phyloP scores from a whole-genome alignment of 495 filamentous ascomycete species.

The Xylaria telfairii region DNA sequence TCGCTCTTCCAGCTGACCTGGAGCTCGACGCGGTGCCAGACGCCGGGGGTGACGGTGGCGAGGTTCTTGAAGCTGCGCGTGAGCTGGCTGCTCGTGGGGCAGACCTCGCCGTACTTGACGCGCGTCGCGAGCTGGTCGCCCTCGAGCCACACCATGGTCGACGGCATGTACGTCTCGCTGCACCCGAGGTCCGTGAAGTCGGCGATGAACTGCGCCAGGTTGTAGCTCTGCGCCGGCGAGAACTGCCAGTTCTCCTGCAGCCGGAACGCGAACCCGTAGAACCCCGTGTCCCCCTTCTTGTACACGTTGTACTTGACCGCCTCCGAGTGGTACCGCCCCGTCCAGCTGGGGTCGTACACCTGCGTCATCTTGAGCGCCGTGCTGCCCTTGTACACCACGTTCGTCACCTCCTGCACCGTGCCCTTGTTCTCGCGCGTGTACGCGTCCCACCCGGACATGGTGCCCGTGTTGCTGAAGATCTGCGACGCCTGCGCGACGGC shows the following conservation, averaged over 20 bases:
- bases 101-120: slow-evolving; percentile 54
- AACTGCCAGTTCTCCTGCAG: slow-evolving; percentile 59
- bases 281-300: slow-evolving; percentile 55
- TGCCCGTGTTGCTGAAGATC: slow-evolving; percentile 59
- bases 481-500: slow-evolving; percentile 35
- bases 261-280: slow-evolving; percentile 64
- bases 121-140: slow-evolving; percentile 56
- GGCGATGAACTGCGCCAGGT: slow-evolving; percentile 64
- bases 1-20: slow-evolving; percentile 57
- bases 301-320: slow-evolving; percentile 55
- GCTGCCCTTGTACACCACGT: slow-evolving; percentile 50
- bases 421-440: slow-evolving; percentile 53
- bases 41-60: slow-evolving; percentile 50
- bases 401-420: slow-evolving; percentile 54
- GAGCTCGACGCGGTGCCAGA: slow-evolving; percentile 58
- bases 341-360: slow-evolving; percentile 53
- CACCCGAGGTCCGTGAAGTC: slow-evolving; percentile 56
- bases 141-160: slow-evolving; percentile 58
- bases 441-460: slow-evolving; percentile 54
- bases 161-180: slow-evolving; percentile 58
- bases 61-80: slow-evolving; percentile 41
- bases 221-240: slow-evolving; percentile 54
- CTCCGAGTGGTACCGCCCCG: slow-evolving; percentile 64
- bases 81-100: slow-evolving; percentile 39
- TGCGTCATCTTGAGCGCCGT: slow-evolving; percentile 62